phyloP scores from a whole-genome alignment of 805 yeast genomes.

The Myxozyma monticola region DNA sequence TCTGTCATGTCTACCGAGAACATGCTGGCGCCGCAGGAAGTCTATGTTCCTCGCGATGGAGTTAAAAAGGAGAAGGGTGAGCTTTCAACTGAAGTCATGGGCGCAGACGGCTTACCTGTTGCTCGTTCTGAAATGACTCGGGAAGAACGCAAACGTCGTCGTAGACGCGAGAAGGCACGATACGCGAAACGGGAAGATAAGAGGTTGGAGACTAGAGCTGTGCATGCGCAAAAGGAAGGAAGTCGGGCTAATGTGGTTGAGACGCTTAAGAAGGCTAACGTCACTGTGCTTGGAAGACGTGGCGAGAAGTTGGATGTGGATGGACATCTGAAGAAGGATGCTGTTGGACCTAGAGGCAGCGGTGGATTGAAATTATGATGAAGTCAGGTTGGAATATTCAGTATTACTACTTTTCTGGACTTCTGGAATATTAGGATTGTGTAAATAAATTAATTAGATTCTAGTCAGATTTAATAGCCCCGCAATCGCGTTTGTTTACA shows the following conservation, averaged over 20 bases:
- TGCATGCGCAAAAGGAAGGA: conserved; percentile 49
- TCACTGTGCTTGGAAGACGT: conserved; percentile 72
- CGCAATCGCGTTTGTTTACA: too few species aligned
- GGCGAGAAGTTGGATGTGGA: conserved; percentile 73
- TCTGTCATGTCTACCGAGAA: conserved; percentile 69
- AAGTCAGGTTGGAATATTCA: neutral
- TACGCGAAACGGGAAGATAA: conserved; percentile 54
- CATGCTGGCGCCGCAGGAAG: conserved; percentile 92
- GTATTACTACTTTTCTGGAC: too few species aligned
- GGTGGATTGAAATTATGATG: conserved; percentile 14
- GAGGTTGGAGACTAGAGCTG: conserved; percentile 39
- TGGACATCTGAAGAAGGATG: conserved; percentile 57
- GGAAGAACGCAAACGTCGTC: conserved; percentile 81
- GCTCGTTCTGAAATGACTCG: conserved; percentile 78
- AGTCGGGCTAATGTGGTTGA: conserved; percentile 65
- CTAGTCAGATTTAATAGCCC: too few species aligned
- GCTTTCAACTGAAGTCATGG: conserved; percentile 58
- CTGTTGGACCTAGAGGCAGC: conserved; percentile 3
- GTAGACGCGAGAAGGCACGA: conserved; percentile 84
- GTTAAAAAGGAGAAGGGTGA: conserved; percentile 41
- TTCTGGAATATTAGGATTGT: too few species aligned
- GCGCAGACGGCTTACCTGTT: conserved; percentile 73
- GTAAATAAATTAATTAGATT: too few species aligned
- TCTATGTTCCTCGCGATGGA: conserved; percentile 51
- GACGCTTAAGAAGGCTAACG: conserved; percentile 66